Percentiles rank a stretch among this genome's conserved stretches.
phyloP scores from a whole-genome alignment of 306 rosid genomes.

The Sindora glabra region DNA sequence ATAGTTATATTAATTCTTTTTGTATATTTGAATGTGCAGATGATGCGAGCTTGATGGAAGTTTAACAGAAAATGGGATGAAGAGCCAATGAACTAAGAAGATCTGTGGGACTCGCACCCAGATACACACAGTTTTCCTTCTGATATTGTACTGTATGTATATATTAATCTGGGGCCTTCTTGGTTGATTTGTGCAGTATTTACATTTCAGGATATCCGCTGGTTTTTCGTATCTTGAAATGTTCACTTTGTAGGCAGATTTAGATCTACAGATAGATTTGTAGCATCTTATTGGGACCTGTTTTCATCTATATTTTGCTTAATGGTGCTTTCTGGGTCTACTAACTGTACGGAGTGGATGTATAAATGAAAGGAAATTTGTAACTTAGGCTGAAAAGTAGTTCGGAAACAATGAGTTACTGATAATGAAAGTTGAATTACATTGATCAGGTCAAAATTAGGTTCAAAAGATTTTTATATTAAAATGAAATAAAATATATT shows the following conservation, averaged over 20 bases:
- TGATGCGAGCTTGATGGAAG: slow-evolving; percentile 37
- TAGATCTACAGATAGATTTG: slow-evolving; percentile 16
- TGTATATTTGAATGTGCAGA: slow-evolving; percentile 28
- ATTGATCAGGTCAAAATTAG: too few species aligned
- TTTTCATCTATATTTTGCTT: too few species aligned
- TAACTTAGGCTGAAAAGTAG: too few species aligned
- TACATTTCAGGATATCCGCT: not conserved
- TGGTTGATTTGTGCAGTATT: too few species aligned
- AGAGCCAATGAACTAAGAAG: slow-evolving; percentile 13
- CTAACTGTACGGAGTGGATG: too few species aligned
- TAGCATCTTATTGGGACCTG: slow-evolving; percentile 13
- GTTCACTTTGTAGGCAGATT: slow-evolving; percentile 15
- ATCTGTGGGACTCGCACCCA: slow-evolving; percentile 12
- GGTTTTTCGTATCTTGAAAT: slow-evolving; percentile 13
- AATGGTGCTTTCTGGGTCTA: too few species aligned
- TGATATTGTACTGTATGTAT: slow-evolving; percentile 11
- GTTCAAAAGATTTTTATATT: too few species aligned
- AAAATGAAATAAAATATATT: too few species aligned
- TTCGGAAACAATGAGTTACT: too few species aligned
- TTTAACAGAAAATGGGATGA: slow-evolving; percentile 14
- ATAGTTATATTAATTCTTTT: not conserved
- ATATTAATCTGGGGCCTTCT: slow-evolving; percentile 17
- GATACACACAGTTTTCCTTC: slow-evolving; percentile 20
- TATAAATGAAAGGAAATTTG: too few species aligned
- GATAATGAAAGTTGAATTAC: too few species aligned